Evolutionary conservation across 2,329 filamentous ascomycete species (phyloP), one percentile per base, ranked within the genome.

Genomic region (Chrysoporthe puriensis): DNA sequence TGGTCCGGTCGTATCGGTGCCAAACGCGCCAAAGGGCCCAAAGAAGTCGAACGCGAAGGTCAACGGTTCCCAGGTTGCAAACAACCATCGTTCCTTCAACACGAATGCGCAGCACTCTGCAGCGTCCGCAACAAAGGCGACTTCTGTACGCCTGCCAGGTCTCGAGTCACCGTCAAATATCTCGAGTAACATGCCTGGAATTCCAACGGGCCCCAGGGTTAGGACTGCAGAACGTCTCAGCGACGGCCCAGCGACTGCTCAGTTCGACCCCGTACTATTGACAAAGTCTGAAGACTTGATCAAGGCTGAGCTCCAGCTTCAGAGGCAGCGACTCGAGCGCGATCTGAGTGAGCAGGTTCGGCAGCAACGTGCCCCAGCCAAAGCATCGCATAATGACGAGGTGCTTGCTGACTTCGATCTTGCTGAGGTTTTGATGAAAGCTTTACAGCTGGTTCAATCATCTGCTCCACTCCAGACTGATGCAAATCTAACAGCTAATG

Each of bases 241-340:
- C 74, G 64, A 66, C 32, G 43, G 36, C 32, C 79, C 85, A 72
- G 79, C 81, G 68, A 86, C 85, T 71, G 88, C 89, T 69, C 89
- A 90, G 78, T 91, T 96, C 80, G 88, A 96, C 77, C 92, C 93
- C 62, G 89, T 96, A 70, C 85, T 96, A 73, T 85, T 96, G 78
- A 90, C 92, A 76, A 97, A 97, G 79, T 94, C 94, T 73, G 91
- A 93, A 76, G 89, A 92, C 76, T 83, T 96, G 72, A 88, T 96
- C 76, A 91, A 89, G 80, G 93, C 93, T 75, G 93, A 97, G 79
- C 82, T 93, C 70, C 88, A 91, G 76, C 80, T 95, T 71, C 92
- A 93, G 79, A 89, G 95, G 70, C 89, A 94, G 79, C 88, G 91
- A 71, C 83, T 97, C 74, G 96, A 98, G 79, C 88, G 90, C 72